These are phyloP conservation scores for Phytophthora pluvialis DNA, from an alignment of 352 stramenopile genomes.

Conservation along the genomic window DNA sequence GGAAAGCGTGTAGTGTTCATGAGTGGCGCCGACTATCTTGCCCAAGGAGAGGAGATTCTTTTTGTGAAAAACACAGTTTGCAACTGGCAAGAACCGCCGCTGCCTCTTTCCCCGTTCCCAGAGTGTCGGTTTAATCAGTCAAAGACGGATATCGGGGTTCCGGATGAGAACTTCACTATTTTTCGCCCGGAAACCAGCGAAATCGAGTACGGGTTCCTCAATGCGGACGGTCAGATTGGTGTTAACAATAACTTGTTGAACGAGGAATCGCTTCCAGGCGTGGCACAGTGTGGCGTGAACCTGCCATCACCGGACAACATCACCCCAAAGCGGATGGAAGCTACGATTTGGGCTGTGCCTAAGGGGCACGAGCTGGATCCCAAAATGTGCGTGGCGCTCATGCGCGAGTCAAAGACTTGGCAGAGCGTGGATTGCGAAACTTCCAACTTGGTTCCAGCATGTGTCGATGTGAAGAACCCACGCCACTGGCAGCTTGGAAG, in stretches of 20 bases:
- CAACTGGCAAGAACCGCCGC: constrained; percentile 73
- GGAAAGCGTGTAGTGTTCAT: constrained; percentile 84
- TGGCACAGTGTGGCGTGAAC: constrained; percentile 79
- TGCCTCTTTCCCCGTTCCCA: constrained; percentile 71
- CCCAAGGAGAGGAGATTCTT: constrained; percentile 65
- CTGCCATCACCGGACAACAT: constrained; percentile 85
- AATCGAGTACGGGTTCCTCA: constrained; percentile 86
- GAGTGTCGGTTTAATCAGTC: constrained; percentile 60
- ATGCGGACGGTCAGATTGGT: constrained; percentile 75
- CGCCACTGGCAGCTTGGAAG: constrained; percentile 47
- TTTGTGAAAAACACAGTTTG: constrained; percentile 82
- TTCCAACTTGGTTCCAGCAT: constrained; percentile 48
- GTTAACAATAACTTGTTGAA: constrained; percentile 73
- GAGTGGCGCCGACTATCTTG: constrained; percentile 76
- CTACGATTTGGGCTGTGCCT: constrained; percentile 65
- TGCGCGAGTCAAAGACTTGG: constrained; percentile 48
- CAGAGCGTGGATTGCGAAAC: constrained; percentile 64
- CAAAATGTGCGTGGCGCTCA: constrained; percentile 61
- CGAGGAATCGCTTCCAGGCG: constrained; percentile 63
- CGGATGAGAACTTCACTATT: constrained; percentile 60
- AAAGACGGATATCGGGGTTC: constrained; percentile 43
- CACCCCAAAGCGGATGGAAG: constrained; percentile 83
- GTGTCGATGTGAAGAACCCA: constrained; percentile 38
- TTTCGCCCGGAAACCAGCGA: constrained; percentile 87
- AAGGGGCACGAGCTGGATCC: constrained; percentile 38